Percentiles rank a stretch among this genome's conserved stretches.
Evolutionary conservation across 2,329 filamentous ascomycete genomes (phyloP).

Genomic region (Apiospora koreana): DNA sequence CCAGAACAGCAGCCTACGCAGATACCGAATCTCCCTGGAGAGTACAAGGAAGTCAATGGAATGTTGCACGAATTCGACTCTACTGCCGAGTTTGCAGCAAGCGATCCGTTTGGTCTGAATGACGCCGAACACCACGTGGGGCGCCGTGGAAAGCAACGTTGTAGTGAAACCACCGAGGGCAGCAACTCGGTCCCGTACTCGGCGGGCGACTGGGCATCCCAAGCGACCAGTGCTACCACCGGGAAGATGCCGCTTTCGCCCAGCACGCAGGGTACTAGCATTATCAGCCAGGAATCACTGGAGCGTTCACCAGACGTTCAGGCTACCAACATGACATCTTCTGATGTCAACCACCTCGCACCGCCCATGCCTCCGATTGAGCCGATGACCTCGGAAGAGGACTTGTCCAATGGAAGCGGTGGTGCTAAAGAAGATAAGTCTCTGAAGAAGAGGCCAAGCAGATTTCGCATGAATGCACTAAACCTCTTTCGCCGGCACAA

Average conservation of each 20-base stretch:
- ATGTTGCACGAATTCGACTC: conserved; percentile 46
- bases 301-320: conserved; percentile 50
- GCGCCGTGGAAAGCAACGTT: conserved; percentile 51
- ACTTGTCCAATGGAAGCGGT: conserved; percentile 42
- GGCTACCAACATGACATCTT: conserved; percentile 40
- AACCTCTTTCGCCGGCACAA: conserved; percentile 58
- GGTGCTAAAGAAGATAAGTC: conserved; percentile 50
- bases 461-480: conserved; percentile 64
- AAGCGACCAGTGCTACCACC: conserved; percentile 63
- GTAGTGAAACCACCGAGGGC: conserved; percentile 63
- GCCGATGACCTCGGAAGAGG: conserved; percentile 36
- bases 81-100: conserved; percentile 48
- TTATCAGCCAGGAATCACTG: conserved; percentile 60
- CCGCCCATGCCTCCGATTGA: conserved; percentile 28
- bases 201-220: conserved; percentile 60
- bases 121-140: conserved; percentile 36
- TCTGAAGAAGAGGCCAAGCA: conserved; percentile 63
- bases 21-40: conserved; percentile 25
- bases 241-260: conserved; percentile 66
- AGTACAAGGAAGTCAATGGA: conserved; percentile 47
- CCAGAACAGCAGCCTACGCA: conserved; percentile 12
- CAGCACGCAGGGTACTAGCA: conserved; percentile 66
- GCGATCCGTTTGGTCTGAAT: conserved; percentile 48
- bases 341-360: conserved; percentile 34
- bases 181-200: conserved; percentile 55